Conservation (phyloP, 1,139 yeast genomes). For the Pichia sp. region DNA sequence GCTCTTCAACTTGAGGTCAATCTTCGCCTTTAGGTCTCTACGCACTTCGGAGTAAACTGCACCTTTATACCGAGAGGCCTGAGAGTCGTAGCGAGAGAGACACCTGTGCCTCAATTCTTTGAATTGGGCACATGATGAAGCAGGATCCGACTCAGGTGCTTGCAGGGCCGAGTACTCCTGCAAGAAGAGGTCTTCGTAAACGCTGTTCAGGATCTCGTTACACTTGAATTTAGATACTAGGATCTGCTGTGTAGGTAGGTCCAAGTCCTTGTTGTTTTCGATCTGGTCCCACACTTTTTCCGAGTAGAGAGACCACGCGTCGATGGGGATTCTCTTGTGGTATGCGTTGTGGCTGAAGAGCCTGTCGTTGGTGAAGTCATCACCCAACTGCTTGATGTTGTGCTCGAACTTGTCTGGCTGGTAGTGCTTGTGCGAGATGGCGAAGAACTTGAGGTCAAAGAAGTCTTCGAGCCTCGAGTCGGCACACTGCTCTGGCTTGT, state of each 20-base stretch:
- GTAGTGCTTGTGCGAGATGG: slow-evolving; percentile 80
- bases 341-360: slow-evolving; percentile 63
- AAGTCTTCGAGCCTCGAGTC: slow-evolving; percentile 61
- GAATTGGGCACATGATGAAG: slow-evolving; percentile 40
- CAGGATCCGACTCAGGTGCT: slow-evolving; percentile 21
- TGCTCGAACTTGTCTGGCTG: slow-evolving; percentile 68
- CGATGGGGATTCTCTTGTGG: slow-evolving; percentile 85
- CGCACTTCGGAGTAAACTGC: slow-evolving; percentile 64
- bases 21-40: slow-evolving; percentile 40
- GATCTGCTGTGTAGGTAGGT: slow-evolving; percentile 93
- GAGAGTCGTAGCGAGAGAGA: slow-evolving; percentile 53
- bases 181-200: slow-evolving; percentile 44
- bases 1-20: slow-evolving; percentile 42
- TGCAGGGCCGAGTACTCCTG: slow-evolving; percentile 24
- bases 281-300: slow-evolving; percentile 93
- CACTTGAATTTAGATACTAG: slow-evolving; percentile 92
- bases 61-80: slow-evolving; percentile 69
- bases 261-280: slow-evolving; percentile 86
- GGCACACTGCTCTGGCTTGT: slow-evolving; percentile 63
- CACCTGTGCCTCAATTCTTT: slow-evolving; percentile 40
- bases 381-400: slow-evolving; percentile 64
- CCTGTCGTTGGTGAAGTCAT: slow-evolving; percentile 41
- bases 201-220: slow-evolving; percentile 68
- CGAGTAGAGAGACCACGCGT: slow-evolving; percentile 94
- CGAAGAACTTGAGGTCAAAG: slow-evolving; percentile 78